Percentiles rank a stretch among this genome's conserved stretches.
Evolutionary conservation across 192 early-diverging fungal species (phyloP).

Genomic region (Coemansia javaensis): DNA sequence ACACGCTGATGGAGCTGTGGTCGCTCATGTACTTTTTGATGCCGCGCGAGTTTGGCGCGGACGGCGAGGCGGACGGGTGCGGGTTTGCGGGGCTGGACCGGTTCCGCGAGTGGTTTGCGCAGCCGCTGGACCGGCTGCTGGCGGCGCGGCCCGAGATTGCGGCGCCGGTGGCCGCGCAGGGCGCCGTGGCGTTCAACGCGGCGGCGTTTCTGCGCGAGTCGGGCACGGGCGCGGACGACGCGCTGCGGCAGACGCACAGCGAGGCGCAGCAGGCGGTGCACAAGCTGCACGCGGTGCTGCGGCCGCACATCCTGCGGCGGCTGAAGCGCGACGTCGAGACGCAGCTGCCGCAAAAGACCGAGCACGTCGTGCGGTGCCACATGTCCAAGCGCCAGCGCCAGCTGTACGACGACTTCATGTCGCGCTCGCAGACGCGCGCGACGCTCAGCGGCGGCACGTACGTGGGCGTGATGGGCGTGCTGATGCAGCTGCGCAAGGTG

Average conservation of each 20-base stretch:
- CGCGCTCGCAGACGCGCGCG: slow-evolving; percentile 71
- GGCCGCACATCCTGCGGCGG: slow-evolving; percentile 84
- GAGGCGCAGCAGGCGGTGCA: slow-evolving; percentile 64
- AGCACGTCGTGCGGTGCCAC: slow-evolving; percentile 74
- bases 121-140: slow-evolving; percentile 79
- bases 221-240: slow-evolving; percentile 48
- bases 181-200: slow-evolving; percentile 55
- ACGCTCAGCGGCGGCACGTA: slow-evolving; percentile 68
- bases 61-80: slow-evolving; percentile 56
- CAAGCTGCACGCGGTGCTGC: slow-evolving; percentile 72
- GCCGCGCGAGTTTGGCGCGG: slow-evolving; percentile 73
- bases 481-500: slow-evolving; percentile 95
- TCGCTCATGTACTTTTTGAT: slow-evolving; percentile 88
- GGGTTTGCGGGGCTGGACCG: slow-evolving; percentile 74
- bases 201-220: slow-evolving; percentile 52
- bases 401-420: slow-evolving; percentile 74
- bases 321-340: slow-evolving; percentile 97
- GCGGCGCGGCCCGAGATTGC: slow-evolving; percentile 63
- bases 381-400: slow-evolving; percentile 63
- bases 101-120: slow-evolving; percentile 84
- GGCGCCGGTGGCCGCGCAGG: slow-evolving; percentile 30
- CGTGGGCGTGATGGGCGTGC: slow-evolving; percentile 66
- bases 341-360: slow-evolving; percentile 87
- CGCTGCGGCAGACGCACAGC: slow-evolving; percentile 47
- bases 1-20: slow-evolving; percentile 85